Percentiles rank a stretch among this genome's conserved stretches.
phyloP scores from a whole-genome alignment of 2,329 filamentous ascomycete genomes.

The Alternaria consortialis region DNA sequence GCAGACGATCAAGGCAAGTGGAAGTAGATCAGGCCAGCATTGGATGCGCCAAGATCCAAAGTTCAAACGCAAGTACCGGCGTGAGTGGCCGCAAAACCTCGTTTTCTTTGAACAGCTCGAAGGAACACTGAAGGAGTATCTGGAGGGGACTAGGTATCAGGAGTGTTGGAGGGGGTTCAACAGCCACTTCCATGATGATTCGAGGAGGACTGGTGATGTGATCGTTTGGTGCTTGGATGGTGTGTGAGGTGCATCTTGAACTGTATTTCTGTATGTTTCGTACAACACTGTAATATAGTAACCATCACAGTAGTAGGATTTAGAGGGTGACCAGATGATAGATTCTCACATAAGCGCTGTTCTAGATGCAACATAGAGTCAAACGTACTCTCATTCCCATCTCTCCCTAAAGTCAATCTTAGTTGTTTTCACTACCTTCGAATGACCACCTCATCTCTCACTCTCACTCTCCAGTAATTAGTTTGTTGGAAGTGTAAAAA shows the following conservation, averaged over 20 bases:
- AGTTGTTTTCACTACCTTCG: too few species aligned
- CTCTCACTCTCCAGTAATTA: too few species aligned
- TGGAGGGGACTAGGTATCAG: conserved; percentile 60
- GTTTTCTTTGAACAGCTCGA: conserved; percentile 68
- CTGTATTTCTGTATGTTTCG: background rate
- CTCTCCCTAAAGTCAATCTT: too few species aligned
- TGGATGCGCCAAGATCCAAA: conserved; percentile 35
- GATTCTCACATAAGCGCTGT: background rate
- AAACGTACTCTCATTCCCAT: too few species aligned
- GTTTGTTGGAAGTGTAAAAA: too few species aligned
- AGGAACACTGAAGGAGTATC: conserved; percentile 54
- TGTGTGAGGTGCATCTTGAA: background rate
- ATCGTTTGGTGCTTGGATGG: conserved; percentile 64
- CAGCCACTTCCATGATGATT: conserved; percentile 70
- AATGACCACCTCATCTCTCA: too few species aligned
- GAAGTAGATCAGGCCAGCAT: conserved; percentile 34
- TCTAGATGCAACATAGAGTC: background rate
- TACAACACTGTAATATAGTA: background rate
- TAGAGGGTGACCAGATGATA: background rate
- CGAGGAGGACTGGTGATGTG: conserved; percentile 68
- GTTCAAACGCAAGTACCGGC: conserved; percentile 26
- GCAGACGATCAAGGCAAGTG: conserved; percentile 29
- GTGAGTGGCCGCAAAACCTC: conserved; percentile 57
- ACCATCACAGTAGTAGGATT: background rate
- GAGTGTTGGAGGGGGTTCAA: conserved; percentile 70